Base-by-base conservation (phyloP, 2,329 filamentous ascomycete species). In the Verticillium dahliae region DNA sequence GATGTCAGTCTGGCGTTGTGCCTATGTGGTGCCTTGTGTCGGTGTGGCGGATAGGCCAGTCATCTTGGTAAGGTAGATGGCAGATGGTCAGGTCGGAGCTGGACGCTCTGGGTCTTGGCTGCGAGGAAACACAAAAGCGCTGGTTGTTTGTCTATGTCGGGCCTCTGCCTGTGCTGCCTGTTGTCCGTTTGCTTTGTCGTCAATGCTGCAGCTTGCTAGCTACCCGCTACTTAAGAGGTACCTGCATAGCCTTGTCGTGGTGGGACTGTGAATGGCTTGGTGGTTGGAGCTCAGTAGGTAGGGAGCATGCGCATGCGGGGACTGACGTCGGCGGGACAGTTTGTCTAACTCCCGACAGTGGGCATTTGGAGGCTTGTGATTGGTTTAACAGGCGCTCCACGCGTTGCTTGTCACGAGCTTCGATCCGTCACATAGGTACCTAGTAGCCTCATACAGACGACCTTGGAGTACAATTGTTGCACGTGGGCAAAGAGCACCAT, bases 1-100 rank as follows among this genome's bases (percentile, higher is more conserved):
- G 67, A 67, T 77, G 63, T 60, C 57, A 27, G 35, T 58, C 18
- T 45, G 63, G 38, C 57, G 27, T 41, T 55, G 31, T 39, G 59
- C 56, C 61, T 65, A 63, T 61, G 41, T 60, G 61, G 61, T 58
- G 60, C 50, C 57, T 63, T 60, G 45, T 52, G 22, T 52, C 9
- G 45, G 45, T 22, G 45, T 22, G 45, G 22, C 45, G 45, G 18
- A n/a, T 52, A 11, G 45, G 45, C 22, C 45, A 22, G 45, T 52
- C 45, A 52, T 52, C 45, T 52, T 52, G 45, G 45, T 27, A 10
- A 52, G 45, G 45, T 14, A 13, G 45, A 22, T 27, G 45, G 22
- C 45, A 27, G 18, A 3, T 11, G 2, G 45, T 52, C n/a, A 13
- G 2, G 45, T 52, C n/a, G 45, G 45, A 52, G 45, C 45, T 52